phyloP scores from a whole-genome alignment of 805 yeast genomes.

The Torulaspora delbrueckii region DNA sequence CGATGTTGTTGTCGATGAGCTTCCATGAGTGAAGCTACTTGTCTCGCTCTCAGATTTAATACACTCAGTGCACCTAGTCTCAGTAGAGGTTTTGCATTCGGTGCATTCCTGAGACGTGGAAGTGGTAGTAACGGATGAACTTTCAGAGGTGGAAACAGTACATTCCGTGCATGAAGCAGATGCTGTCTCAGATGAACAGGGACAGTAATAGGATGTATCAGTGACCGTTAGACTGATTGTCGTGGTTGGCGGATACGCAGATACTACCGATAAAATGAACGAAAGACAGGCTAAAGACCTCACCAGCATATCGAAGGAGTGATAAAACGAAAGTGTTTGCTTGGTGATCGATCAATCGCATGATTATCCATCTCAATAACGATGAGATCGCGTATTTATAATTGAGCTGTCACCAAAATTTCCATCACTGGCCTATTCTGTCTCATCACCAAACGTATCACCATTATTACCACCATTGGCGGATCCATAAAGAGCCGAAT shows the following conservation, averaged over 20 bases:
- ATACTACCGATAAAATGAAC: neutral
- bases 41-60: neutral
- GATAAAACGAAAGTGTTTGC: neutral
- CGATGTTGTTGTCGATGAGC: neutral
- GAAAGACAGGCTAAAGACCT: neutral
- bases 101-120: neutral
- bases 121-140: neutral
- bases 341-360: neutral
- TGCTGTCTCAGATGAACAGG: conserved; percentile 1
- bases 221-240: conserved; percentile 2
- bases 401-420: neutral
- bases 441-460: neutral
- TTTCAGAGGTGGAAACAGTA: neutral
- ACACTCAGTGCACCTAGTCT: neutral
- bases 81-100: neutral
- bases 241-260: conserved; percentile 1
- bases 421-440: neutral
- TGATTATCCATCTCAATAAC: neutral
- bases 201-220: conserved; percentile 9
- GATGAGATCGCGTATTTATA: conserved; percentile 1
- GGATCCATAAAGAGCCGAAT: neutral
- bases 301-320: conserved; percentile 7
- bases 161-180: neutral
- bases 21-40: neutral
- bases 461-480: neutral